Conservation (phyloP, 805 yeast genomes). For the Zygotorulaspora sp. region DNA sequence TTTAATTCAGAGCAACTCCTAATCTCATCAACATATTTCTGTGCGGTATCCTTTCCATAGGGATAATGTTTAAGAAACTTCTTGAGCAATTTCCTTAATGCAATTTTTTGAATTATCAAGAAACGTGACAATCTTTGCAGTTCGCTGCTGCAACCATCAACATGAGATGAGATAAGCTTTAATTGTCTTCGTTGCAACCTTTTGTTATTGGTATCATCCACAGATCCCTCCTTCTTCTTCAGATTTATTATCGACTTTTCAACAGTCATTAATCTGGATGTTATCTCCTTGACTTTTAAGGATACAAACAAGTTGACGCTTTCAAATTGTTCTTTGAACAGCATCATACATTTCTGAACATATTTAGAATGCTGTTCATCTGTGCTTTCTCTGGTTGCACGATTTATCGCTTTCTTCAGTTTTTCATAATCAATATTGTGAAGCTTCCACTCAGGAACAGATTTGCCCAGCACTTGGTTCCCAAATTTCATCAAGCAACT, state of each 20-base stretch:
- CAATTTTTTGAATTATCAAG: constrained; percentile 56
- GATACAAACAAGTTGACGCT: constrained; percentile 27
- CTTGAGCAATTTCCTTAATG: constrained; percentile 55
- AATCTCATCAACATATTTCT: constrained; percentile 15
- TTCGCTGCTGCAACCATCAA: constrained; percentile 31
- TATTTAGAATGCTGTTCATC: constrained; percentile 8
- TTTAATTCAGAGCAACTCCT: constrained; percentile 16
- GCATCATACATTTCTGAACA: constrained; percentile 8
- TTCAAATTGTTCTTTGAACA: constrained; percentile 26
- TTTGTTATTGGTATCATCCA: constrained; percentile 1
- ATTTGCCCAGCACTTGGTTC: constrained; percentile 61
- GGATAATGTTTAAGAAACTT: constrained; percentile 38
- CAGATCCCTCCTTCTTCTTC: constrained; percentile 5
- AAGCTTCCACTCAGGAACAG: constrained; percentile 84
- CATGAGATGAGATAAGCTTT: constrained; percentile 16
- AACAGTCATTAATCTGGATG: constrained; percentile 27
- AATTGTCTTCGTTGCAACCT: constrained; percentile 14
- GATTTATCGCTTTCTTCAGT: constrained; percentile 59
- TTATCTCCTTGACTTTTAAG: constrained; percentile 30
- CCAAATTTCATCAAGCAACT: constrained; percentile 75
- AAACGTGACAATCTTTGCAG: constrained; percentile 53
- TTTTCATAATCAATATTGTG: constrained; percentile 82
- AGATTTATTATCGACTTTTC: constrained; percentile 25
- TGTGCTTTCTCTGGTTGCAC: constrained; percentile 41
- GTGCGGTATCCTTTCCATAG: constrained; percentile 12